Evolutionary conservation across 2,329 filamentous ascomycete genomes (phyloP).

Genomic region (Corynespora cassiicola): DNA sequence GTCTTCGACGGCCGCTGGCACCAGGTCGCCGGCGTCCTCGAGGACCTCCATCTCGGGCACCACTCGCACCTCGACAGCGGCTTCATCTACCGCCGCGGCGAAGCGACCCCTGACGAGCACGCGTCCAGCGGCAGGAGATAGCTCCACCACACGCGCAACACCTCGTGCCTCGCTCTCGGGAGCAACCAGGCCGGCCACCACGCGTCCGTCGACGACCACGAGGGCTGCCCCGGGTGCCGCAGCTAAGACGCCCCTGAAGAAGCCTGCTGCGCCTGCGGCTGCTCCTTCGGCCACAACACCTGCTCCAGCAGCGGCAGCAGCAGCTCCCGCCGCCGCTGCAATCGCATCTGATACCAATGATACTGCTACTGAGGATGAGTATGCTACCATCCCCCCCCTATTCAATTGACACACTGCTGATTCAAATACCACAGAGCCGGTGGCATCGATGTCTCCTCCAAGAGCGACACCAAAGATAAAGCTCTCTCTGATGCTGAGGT

Average conservation of each 20-base stretch:
- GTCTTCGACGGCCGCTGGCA: constrained; percentile 19
- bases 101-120: constrained; percentile 37
- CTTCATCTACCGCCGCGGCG: constrained; percentile 23
- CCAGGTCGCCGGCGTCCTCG: too few species aligned
- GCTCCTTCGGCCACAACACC: constrained; percentile 16
- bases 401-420: constrained; percentile 2
- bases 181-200: constrained; percentile 24
- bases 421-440: constrained; percentile 16
- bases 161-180: constrained; percentile 37
- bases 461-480: constrained; percentile 38
- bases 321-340: too few species aligned
- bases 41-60: constrained; percentile 35
- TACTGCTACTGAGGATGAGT: constrained; percentile 23
- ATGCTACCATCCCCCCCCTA: constrained; percentile 5
- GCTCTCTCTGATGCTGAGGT: constrained; percentile 44
- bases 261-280: constrained; percentile 29
- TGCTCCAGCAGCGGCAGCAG: too few species aligned
- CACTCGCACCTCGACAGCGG: constrained; percentile 21
- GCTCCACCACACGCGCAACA: constrained; percentile 28
- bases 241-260: constrained; percentile 34
- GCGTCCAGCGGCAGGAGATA: constrained; percentile 30
- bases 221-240: constrained; percentile 24
- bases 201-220: constrained; percentile 30
- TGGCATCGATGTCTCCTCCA: constrained; percentile 28
- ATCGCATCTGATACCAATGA: constrained; percentile 13